Evolutionary conservation across 2,329 filamentous ascomycete species (phyloP).

Genomic region (Scedosporium aurantiacum): DNA sequence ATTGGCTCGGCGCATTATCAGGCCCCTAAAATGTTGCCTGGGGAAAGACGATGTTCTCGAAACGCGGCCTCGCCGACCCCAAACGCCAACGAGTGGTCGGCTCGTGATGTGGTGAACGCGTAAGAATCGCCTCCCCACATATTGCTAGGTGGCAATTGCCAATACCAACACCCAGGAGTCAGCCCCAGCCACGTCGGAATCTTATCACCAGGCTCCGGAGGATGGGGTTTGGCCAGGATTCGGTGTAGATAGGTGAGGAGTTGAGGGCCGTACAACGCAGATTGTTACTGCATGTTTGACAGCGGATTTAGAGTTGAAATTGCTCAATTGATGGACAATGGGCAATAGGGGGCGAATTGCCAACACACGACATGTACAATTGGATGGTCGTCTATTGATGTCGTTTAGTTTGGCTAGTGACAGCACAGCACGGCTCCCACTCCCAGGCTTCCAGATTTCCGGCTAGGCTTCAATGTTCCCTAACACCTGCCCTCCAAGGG

Average conservation of each 20-base stretch:
- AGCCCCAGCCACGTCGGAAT: conserved; percentile 4
- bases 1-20: not conserved
- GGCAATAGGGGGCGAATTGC: not conserved
- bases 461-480: not conserved
- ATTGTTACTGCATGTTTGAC: no score
- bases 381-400: no score
- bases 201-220: not conserved
- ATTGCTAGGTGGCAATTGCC: not conserved
- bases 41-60: not conserved
- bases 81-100: not conserved
- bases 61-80: not conserved
- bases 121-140: not conserved
- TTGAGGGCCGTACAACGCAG: no score
- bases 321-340: no score
- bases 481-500: not conserved
- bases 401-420: not conserved
- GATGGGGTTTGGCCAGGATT: no score
- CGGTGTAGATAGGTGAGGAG: no score
- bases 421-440: no score
- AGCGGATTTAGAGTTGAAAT: no score
- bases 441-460: conserved; percentile 4
- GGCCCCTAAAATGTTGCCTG: conserved; percentile 5
- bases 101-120: not conserved
- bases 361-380: no score
- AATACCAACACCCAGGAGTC: not conserved